Evolutionary conservation across 2,329 filamentous ascomycete genomes (phyloP).

Genomic region (Epichloe amarillans): DNA sequence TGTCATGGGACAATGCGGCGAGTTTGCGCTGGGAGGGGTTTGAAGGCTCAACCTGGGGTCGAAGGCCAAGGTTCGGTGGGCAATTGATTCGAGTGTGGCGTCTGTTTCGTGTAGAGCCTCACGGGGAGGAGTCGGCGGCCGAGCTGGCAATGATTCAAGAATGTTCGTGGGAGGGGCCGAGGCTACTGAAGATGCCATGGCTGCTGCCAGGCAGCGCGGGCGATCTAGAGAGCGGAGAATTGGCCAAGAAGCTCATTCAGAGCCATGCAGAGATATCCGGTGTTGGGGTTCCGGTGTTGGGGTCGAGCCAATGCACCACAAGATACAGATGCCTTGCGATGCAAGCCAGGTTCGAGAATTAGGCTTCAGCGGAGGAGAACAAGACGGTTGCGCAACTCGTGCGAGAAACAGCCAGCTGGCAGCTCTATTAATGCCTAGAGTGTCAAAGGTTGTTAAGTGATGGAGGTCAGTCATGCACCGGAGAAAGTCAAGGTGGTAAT

Average conservation of each 20-base stretch:
- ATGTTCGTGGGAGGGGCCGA: conserved; percentile 20
- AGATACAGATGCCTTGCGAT: background rate
- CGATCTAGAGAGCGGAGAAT: conserved; percentile 23
- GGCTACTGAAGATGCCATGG: conserved; percentile 29
- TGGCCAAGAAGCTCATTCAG: conserved; percentile 4
- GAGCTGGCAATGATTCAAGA: conserved; percentile 40
- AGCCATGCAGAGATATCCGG: conserved; percentile 3
- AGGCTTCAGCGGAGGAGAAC: background rate
- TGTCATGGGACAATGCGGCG: conserved; percentile 28
- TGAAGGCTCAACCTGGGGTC: conserved; percentile 26
- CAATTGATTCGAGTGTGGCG: conserved; percentile 20
- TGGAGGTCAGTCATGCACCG: background rate
- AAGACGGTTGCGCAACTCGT: background rate
- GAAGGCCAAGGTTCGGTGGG: conserved; percentile 23
- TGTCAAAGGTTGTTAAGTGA: background rate
- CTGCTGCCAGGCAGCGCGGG: conserved; percentile 24
- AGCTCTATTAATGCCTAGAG: background rate
- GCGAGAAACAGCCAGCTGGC: background rate
- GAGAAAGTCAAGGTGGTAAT: background rate
- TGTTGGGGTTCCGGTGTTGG: background rate
- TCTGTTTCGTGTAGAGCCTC: conserved; percentile 31
- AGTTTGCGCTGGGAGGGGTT: conserved; percentile 38
- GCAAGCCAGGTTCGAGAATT: background rate
- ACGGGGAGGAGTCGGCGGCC: conserved; percentile 56
- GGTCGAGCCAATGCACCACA: background rate